Percentiles rank a stretch among this genome's conserved stretches.
Conservation (phyloP, 371 early-diverging fungal species). For the Cokeromyces recurvatus region DNA sequence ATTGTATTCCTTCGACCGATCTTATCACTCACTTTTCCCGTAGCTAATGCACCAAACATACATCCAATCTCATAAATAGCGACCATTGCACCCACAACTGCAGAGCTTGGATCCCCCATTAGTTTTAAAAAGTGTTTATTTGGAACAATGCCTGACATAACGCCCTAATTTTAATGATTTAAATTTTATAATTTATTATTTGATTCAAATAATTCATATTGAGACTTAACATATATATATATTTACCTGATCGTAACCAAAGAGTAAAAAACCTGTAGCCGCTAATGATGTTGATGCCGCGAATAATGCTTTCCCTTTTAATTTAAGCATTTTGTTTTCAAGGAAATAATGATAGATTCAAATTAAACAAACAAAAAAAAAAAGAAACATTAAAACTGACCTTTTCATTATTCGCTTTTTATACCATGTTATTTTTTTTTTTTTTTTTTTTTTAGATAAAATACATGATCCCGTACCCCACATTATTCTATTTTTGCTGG, state of each 20-base stretch:
- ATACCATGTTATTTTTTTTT: too few species aligned
- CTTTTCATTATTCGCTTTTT: not conserved
- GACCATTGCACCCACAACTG: slow-evolving; percentile 16
- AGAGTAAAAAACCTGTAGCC: slow-evolving; percentile 45
- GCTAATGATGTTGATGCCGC: slow-evolving; percentile 39
- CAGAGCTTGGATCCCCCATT: slow-evolving; percentile 34
- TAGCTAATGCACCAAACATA: slow-evolving; percentile 30
- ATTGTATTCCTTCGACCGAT: slow-evolving; percentile 38
- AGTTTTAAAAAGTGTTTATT: slow-evolving; percentile 23
- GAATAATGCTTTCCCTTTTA: slow-evolving; percentile 39
- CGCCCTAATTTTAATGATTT: slow-evolving; percentile 23
- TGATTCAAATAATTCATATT: not conserved
- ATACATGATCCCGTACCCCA: too few species aligned
- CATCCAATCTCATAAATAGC: slow-evolving; percentile 39
- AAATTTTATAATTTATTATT: not conserved
- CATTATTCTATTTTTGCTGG: too few species aligned
- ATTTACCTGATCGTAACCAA: slow-evolving; percentile 47
- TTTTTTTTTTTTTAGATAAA: too few species aligned
- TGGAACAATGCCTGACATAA: slow-evolving; percentile 44
- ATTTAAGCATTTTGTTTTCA: not conserved
- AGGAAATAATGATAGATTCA: too few species aligned
- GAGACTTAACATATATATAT: not conserved
- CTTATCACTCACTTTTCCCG: slow-evolving; percentile 38
- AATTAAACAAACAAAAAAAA: not conserved
- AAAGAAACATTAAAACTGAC: not conserved